Conservation (phyloP, 1,139 yeast species). For the Keqinozyma sinolaborantium region DNA sequence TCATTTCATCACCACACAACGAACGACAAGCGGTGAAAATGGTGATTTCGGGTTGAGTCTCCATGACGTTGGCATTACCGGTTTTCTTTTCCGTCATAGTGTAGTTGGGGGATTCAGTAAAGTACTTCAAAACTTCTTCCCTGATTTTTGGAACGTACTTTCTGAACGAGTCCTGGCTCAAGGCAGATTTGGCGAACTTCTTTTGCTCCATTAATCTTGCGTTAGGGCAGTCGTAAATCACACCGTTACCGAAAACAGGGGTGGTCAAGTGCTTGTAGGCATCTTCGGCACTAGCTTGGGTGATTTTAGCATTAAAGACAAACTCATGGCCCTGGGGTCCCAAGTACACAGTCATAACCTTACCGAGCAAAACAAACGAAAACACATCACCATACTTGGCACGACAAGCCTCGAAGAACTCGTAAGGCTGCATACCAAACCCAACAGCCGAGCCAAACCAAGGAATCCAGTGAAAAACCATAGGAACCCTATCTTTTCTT, state of each 20-base stretch:
- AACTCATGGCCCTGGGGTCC: conserved; percentile 99
- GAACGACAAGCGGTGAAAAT: conserved; percentile 94
- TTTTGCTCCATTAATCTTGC: conserved; percentile 94
- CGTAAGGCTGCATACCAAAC: conserved; percentile 92
- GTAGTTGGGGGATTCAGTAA: conserved; percentile 47
- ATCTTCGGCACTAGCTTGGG: conserved; percentile 93
- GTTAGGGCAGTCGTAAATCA: conserved; percentile 95
- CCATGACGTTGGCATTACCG: conserved; percentile 71
- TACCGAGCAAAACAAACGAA: conserved; percentile 84
- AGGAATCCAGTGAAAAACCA: conserved; percentile 91
- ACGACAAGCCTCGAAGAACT: conserved; percentile 76
- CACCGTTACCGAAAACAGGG: conserved; percentile 97
- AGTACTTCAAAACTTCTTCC: conserved; percentile 70
- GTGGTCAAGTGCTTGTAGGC: conserved; percentile 95
- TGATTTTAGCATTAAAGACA: conserved; percentile 83
- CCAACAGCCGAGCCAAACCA: conserved; percentile 91
- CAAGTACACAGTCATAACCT: conserved; percentile 89
- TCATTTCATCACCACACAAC: conserved; percentile 86
- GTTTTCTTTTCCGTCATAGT: conserved; percentile 36
- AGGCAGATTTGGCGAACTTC: conserved; percentile 89
- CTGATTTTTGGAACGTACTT: conserved; percentile 84
- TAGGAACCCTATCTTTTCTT: conserved; percentile 78
- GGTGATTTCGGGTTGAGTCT: conserved; percentile 91
- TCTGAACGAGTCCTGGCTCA: conserved; percentile 81
- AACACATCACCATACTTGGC: conserved; percentile 87